phyloP scores from a whole-genome alignment of 768 basidiomycete genomes.

The Heimioporus sp. region DNA sequence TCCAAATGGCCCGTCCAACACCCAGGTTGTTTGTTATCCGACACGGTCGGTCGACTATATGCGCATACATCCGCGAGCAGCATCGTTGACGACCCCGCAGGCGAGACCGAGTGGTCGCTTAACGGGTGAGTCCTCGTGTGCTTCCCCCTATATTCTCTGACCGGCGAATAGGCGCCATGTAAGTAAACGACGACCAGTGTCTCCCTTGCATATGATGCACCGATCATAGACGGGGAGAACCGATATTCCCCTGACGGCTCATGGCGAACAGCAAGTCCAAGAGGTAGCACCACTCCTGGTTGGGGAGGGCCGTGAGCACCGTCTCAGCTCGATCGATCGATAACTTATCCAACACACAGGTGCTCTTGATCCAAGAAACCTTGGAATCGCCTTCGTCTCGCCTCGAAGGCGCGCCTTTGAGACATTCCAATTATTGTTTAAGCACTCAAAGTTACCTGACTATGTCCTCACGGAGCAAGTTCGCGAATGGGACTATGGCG shows the following conservation, averaged over 20 bases:
- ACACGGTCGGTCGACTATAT: slow-evolving; percentile 52
- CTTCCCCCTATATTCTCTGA: not conserved
- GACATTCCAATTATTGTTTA: slow-evolving; percentile 84
- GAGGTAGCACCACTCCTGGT: slow-evolving; percentile 64
- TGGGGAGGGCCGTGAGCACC: slow-evolving; percentile 69
- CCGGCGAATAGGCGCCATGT: no score
- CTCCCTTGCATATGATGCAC: not conserved
- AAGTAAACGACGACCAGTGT: not conserved
- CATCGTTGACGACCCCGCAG: slow-evolving; percentile 35
- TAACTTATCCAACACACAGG: slow-evolving; percentile 38
- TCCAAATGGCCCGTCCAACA: slow-evolving; percentile 44
- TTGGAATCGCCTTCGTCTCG: slow-evolving; percentile 76
- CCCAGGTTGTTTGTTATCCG: slow-evolving; percentile 80
- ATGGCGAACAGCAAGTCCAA: slow-evolving; percentile 70
- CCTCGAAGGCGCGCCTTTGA: slow-evolving; percentile 83
- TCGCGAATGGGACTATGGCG: slow-evolving; percentile 90
- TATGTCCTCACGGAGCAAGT: slow-evolving; percentile 64
- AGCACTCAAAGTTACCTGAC: slow-evolving; percentile 42
- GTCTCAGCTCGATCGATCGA: not conserved
- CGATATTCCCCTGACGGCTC: slow-evolving; percentile 83
- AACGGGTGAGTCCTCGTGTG: slow-evolving; percentile 56
- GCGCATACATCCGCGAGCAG: not conserved
- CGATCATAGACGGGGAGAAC: slow-evolving; percentile 70
- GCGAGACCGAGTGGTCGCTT: slow-evolving; percentile 92
- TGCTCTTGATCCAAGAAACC: slow-evolving; percentile 74